Conservation (phyloP, 208 protist species). For the Leishmania arabica region DNA sequence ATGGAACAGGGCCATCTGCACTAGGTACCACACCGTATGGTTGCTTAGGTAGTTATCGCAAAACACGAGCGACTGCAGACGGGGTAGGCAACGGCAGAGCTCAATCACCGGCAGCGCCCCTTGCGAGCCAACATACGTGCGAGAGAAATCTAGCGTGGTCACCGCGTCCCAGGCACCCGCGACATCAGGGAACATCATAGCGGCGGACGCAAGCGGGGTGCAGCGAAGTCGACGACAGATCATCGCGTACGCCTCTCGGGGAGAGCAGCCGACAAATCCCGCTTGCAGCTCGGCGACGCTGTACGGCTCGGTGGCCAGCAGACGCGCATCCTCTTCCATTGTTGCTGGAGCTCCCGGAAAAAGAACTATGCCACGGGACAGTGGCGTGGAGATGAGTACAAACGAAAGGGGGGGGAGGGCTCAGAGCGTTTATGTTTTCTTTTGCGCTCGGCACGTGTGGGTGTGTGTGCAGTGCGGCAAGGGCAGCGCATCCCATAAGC, state of each 20-base stretch:
- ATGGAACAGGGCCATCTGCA: conserved; percentile 61
- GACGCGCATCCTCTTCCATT: conserved; percentile 24
- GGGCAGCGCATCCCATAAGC: neutral
- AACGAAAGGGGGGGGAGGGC: neutral
- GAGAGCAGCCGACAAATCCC: conserved; percentile 48
- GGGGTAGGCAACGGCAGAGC: conserved; percentile 61
- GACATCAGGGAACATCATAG: conserved; percentile 45
- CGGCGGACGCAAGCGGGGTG: conserved; percentile 41
- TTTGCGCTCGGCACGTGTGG: neutral
- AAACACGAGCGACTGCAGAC: conserved; percentile 45
- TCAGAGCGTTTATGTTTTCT: neutral
- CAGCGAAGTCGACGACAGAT: conserved; percentile 46
- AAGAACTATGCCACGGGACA: neutral
- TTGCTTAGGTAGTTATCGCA: conserved; percentile 79
- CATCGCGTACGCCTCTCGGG: conserved; percentile 50
- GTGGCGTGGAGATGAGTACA: neutral
- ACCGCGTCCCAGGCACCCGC: conserved; percentile 50
- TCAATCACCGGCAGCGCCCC: conserved; percentile 52
- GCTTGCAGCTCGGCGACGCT: conserved; percentile 44
- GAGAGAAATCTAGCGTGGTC: conserved; percentile 52
- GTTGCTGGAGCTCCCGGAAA: neutral
- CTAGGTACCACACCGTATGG: conserved; percentile 59
- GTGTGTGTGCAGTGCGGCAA: neutral
- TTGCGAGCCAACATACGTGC: conserved; percentile 68
- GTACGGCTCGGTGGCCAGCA: conserved; percentile 32